A percentile compares a stretch with the other conserved stretches of the same genome.
These are phyloP conservation scores for Plasmopara muralis DNA, from an alignment of 352 stramenopile genomes.

Conservation along the genomic window DNA sequence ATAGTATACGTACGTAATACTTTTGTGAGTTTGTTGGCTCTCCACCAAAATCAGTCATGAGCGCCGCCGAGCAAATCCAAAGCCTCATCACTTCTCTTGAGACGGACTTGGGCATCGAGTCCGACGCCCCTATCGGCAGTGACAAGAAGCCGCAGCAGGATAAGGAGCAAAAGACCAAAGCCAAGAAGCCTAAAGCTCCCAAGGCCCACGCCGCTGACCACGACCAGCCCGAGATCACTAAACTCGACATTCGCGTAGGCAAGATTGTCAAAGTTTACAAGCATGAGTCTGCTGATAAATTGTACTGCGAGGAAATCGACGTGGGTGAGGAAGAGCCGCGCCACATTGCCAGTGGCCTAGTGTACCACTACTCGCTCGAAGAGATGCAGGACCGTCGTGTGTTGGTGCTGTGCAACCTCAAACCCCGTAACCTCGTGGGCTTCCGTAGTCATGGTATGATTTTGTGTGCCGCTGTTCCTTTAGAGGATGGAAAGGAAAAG, in stretches of 20 bases:
- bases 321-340: constrained; percentile 83
- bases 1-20: too few species aligned
- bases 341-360: constrained; percentile 82
- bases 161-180: constrained; percentile 34
- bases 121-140: constrained; percentile 42
- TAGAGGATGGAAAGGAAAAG: constrained; percentile 69
- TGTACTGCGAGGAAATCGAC: constrained; percentile 91
- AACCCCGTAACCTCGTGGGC: constrained; percentile 84
- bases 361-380: constrained; percentile 82
- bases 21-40: too few species aligned
- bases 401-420: constrained; percentile 89
- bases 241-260: constrained; percentile 89
- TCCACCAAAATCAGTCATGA: constrained; percentile 5
- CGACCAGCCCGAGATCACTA: constrained; percentile 84
- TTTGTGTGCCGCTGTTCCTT: constrained; percentile 69
- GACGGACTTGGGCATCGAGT: constrained; percentile 67
- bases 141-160: constrained; percentile 24
- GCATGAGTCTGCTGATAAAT: constrained; percentile 87
- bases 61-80: constrained; percentile 55
- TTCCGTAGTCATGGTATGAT: constrained; percentile 91
- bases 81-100: constrained; percentile 64
- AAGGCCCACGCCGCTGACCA: constrained; percentile 32
- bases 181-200: constrained; percentile 40
- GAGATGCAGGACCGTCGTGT: constrained; percentile 82
- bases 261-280: constrained; percentile 90